Evolutionary conservation across 495 filamentous ascomycete genomes (phyloP), one percentile per base, ranked within the genome.

Genomic region (Aspergillus ostianus): DNA sequence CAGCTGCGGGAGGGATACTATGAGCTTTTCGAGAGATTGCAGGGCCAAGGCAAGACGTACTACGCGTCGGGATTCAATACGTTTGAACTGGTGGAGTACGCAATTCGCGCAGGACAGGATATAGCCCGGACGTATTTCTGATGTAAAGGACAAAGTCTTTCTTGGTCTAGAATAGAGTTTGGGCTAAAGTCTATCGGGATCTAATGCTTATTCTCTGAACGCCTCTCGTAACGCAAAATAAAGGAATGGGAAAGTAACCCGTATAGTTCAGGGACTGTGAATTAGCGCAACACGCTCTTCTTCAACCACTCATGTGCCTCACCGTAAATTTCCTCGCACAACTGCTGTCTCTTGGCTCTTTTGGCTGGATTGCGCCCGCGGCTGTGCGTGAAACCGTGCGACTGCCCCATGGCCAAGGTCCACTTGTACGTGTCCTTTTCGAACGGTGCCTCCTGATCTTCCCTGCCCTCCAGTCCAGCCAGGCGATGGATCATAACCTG

Each of bases 401-500:
- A 26, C 41, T 59, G 68, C 2, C 67, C 69, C 26, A 2, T 60
- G 8, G 67, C 69, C 52, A 70, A 55, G 8, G 67, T 72, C 69
- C 69, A 72, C 60, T 70, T 72, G 58, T 70, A 68, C 48, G 21
- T 64, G 4, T 65, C 69, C 20, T 51, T 53, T 49, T 70, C 69
- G 57, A 70, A 68, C 36, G 48, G 51, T 21, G 61, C 59, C 53
- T 66, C 63, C 54, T 65, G 57, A 18, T 70, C 57, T 5, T 54
- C 53, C 51, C 45, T 52, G 41, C 47, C 55, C 26, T 64, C 69
- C 27, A 64, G 46, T 15, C 64, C 63, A 9, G 72, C 74, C 36
- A 73, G 62, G 12, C 56, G 58, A 55, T 74, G 64, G 19, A 72
- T 70, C 72, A 75, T 77, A 23, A 56, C 41, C 61, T 74, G 69